A percentile compares a stretch with the other conserved stretches of the same genome.
Evolutionary conservation across 306 rosid species (phyloP).

Genomic region (Oemleria cerasiformis): DNA sequence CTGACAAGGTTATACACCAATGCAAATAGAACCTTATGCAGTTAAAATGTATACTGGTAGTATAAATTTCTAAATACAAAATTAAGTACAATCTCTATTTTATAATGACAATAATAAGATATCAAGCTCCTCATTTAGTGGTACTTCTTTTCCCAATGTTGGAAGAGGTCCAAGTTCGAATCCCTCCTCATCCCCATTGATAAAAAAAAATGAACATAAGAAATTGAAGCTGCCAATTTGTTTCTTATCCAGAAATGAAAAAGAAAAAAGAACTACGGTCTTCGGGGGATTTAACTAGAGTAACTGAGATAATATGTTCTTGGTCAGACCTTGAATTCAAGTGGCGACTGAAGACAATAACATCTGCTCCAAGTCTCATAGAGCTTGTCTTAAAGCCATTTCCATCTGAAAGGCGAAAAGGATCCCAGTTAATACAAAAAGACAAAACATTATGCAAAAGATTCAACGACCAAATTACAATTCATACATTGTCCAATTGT

Average conservation of each 20-base stretch:
- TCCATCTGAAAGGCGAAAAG: constrained; percentile 70
- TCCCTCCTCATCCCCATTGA: too few relatives aligned
- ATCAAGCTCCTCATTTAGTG: too few relatives aligned
- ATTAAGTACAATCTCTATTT: too few relatives aligned
- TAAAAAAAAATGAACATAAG: neutral
- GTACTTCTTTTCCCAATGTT: too few relatives aligned
- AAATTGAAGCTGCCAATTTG: neutral
- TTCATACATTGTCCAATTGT: constrained; percentile 85
- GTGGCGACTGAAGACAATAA: constrained; percentile 72
- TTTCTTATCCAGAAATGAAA: neutral
- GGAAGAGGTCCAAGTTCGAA: too few relatives aligned
- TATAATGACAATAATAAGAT: neutral
- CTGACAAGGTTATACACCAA: constrained; percentile 31
- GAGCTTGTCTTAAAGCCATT: constrained; percentile 95
- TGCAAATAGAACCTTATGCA: neutral
- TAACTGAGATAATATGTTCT: neutral
- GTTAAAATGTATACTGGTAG: neutral
- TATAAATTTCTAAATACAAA: neutral
- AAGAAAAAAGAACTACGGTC: neutral
- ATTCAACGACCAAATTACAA: constrained; percentile 22
- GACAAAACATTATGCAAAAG: constrained; percentile 13
- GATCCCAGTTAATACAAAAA: constrained; percentile 26
- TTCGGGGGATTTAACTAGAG: neutral
- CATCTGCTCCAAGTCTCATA: constrained; percentile 99
- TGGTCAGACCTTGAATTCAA: constrained; percentile 43